Conservation (phyloP, 192 early-diverging fungal species). For the Phycomyces blakesleeanus region DNA sequence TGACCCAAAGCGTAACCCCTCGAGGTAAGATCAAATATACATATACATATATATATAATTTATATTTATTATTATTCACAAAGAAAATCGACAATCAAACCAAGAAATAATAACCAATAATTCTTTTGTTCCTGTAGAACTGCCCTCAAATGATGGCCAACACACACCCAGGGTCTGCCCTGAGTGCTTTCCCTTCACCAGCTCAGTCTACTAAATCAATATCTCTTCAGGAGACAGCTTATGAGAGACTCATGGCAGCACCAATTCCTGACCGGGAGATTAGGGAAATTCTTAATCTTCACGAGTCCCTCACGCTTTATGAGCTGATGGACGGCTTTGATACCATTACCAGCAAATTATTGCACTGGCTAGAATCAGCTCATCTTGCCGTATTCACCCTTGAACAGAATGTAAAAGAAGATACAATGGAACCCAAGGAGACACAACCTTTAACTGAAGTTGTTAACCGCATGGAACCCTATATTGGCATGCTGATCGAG, state of each 20-base stretch:
- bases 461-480: slow-evolving; percentile 41
- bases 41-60: too few relatives aligned
- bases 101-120: too few relatives aligned
- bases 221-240: background rate
- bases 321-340: slow-evolving; percentile 7
- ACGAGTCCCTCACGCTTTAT: background rate
- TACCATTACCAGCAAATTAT: slow-evolving; percentile 20
- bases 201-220: background rate
- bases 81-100: too few relatives aligned
- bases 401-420: slow-evolving; percentile 44
- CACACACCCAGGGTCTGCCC: too few relatives aligned
- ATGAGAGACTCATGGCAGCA: slow-evolving; percentile 1
- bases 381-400: slow-evolving; percentile 53
- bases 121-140: too few relatives aligned
- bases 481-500: slow-evolving; percentile 37
- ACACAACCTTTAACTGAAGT: slow-evolving; percentile 38
- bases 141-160: too few relatives aligned
- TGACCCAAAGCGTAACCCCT: too few relatives aligned
- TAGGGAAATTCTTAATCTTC: background rate
- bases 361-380: slow-evolving; percentile 45
- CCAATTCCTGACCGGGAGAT: slow-evolving; percentile 7
- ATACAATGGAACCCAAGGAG: slow-evolving; percentile 26
- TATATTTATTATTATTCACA: too few relatives aligned
- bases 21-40: too few relatives aligned
- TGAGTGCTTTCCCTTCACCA: too few relatives aligned